Evolutionary conservation across 495 filamentous ascomycete genomes (phyloP), one percentile per base, ranked within the genome.

Genomic region (Aspergillus haitiensis): DNA sequence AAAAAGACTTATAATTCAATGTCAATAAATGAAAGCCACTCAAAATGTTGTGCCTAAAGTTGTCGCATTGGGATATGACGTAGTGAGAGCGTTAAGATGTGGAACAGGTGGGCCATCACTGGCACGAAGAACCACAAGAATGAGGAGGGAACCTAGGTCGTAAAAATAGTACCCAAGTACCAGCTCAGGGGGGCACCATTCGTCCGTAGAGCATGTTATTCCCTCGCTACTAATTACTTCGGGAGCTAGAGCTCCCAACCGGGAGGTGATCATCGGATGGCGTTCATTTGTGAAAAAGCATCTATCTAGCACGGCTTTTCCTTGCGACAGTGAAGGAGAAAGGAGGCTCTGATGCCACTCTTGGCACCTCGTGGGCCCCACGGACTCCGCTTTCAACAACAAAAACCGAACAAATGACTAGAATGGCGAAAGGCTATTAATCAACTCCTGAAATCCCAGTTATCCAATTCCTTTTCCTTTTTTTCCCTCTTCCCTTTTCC

Each of bases 281-380:
- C 37, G 37, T n/a, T 40, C 2, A 40, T n/a, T 40, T 4, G 37
- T n/a, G 37, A 27, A 27, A 27, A 27, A 27, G 3, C 21, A 27
- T 1, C 21, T 27, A 27, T 27, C 21, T 27, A 27, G 21, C 21
- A 27, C 1, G 3, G 3, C 1, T 3, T 27, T 27, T 27, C 21
- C 21, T 27, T 27, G 21, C 1, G 21, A 27, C 21, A 27, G 21
- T 27, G n/a, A n/a, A 56, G 39, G 2, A 15, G 31, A 31, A 15
- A 56, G 32, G 32, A 48, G 54, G 47, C 52, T 49, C 51, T 50
- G 31, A n/a, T 46, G 31, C 16, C 7, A 16, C 11, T 32, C 56
- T 64, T 60, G 53, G 61, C 53, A 58, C 57, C 34, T 65, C 52
- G 27, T 60, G 49, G 63, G 67, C 70, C 70, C 72, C 72, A 73